Percentiles rank a stretch among this genome's conserved stretches.
These are phyloP conservation scores for Termitomyces sp. DNA, from an alignment of 768 basidiomycete species.

Conservation along the genomic window DNA sequence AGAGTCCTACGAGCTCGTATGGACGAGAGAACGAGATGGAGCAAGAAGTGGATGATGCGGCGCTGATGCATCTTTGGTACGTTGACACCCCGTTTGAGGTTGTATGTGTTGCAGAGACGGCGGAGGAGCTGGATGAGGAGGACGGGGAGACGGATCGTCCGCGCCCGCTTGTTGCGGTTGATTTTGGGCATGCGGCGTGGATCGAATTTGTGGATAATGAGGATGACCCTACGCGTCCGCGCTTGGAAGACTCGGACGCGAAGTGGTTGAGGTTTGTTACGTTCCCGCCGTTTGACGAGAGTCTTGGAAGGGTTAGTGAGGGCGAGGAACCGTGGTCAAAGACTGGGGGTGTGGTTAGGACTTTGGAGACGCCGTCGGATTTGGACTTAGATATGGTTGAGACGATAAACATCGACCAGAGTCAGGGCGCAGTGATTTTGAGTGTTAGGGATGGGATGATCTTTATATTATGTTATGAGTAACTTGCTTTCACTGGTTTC, in stretches of 20 bases:
- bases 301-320: conserved; percentile 16
- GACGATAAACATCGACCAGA: conserved; percentile 78
- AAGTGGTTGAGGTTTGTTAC: conserved; percentile 69
- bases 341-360: conserved; percentile 47
- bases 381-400: conserved; percentile 63
- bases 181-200: conserved; percentile 88
- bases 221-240: conserved; percentile 16
- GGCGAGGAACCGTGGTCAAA: conserved; percentile 22
- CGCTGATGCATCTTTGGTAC: conserved; percentile 68
- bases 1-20: conserved; percentile 8
- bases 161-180: conserved; percentile 72
- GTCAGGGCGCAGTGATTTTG: conserved; percentile 68
- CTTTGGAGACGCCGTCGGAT: conserved; percentile 61
- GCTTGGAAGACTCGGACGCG: conserved; percentile 26
- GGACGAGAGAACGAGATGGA: conserved; percentile 14
- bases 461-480: conserved; percentile 67
- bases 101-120: conserved; percentile 55
- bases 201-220: conserved; percentile 53
- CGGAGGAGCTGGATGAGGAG: conserved; percentile 26
- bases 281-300: conserved; percentile 54
- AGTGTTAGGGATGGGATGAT: conserved; percentile 67
- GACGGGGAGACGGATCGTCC: conserved; percentile 42
- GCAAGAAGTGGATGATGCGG: conserved; percentile 36
- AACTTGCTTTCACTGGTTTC: conserved; percentile 1
- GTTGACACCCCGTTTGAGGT: conserved; percentile 70